Conservation (phyloP, 345 rosid species). For the Euphorbia lathyris region DNA sequence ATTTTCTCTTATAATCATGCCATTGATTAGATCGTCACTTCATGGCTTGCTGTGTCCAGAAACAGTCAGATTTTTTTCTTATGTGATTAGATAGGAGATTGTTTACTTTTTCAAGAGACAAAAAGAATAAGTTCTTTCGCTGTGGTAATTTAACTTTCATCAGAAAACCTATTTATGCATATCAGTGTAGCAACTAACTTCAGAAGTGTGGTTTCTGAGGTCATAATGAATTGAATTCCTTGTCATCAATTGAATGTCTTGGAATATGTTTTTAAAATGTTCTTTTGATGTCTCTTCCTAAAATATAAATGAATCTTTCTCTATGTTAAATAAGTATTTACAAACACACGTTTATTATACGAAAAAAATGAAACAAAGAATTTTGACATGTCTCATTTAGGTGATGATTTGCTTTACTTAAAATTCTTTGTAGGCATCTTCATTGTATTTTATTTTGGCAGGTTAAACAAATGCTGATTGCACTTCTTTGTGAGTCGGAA, state of each 20-base stretch:
- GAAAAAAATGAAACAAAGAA: not conserved
- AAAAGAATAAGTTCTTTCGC: not conserved
- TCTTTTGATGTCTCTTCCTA: not conserved
- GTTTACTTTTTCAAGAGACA: constrained; percentile 1
- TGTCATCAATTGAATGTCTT: not conserved
- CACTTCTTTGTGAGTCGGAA: constrained; percentile 92
- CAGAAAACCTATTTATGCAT: not conserved
- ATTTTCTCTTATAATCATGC: not conserved
- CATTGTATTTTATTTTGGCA: constrained; percentile 42
- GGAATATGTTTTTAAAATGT: not conserved
- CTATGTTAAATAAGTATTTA: too few relatives aligned
- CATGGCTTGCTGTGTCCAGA: not conserved
- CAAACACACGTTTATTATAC: not conserved
- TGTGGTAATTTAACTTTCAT: not conserved
- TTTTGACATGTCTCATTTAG: constrained; percentile 4
- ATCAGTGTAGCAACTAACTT: not conserved
- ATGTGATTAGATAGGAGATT: not conserved
- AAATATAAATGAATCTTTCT: not conserved
- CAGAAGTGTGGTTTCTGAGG: not conserved
- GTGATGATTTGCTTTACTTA: constrained; percentile 8
- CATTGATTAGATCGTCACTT: not conserved
- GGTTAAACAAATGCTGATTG: constrained; percentile 98
- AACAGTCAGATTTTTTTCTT: not conserved
- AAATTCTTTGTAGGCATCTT: constrained; percentile 27
- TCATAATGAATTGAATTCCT: not conserved